Percentiles rank a stretch among this genome's conserved stretches.
These are phyloP conservation scores for Lophiostoma macrostomum DNA, from an alignment of 495 filamentous ascomycete species.

Conservation along the genomic window DNA sequence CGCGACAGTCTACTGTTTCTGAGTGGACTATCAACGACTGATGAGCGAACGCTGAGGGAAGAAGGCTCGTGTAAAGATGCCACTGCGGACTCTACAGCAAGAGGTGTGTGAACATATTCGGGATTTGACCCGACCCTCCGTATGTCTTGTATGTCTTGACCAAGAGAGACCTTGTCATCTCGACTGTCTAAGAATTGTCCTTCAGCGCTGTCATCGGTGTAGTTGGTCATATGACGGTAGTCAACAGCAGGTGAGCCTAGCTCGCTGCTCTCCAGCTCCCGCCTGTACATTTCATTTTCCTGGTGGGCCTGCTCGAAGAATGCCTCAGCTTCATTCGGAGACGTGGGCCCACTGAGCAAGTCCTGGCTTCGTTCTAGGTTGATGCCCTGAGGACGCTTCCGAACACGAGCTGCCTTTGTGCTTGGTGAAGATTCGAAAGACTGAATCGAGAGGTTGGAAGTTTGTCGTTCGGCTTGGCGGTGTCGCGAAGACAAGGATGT, in stretches of 20 bases:
- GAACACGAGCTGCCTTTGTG: conserved; percentile 47
- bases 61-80: conserved; percentile 83
- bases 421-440: conserved; percentile 38
- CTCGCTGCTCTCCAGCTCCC: conserved; percentile 48
- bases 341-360: conserved; percentile 42
- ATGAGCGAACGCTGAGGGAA: conserved; percentile 55
- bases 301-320: conserved; percentile 56
- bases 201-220: conserved; percentile 67
- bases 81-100: conserved; percentile 80
- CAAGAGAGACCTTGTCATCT: conserved; percentile 51
- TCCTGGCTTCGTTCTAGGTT: conserved; percentile 51
- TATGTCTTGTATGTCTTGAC: conserved; percentile 69
- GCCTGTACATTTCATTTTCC: conserved; percentile 52
- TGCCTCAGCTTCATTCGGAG: conserved; percentile 44
- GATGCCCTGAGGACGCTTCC: conserved; percentile 50
- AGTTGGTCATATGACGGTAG: conserved; percentile 54
- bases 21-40: conserved; percentile 22
- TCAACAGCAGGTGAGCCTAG: conserved; percentile 50
- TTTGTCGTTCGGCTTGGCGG: conserved; percentile 8
- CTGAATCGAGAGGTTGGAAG: conserved; percentile 30
- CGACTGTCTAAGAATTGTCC: conserved; percentile 51
- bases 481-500: conserved; percentile 27
- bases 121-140: conserved; percentile 68
- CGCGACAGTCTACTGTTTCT: conserved; percentile 17
- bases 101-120: conserved; percentile 64